A percentile compares a stretch with the other conserved stretches of the same genome.
phyloP scores from a whole-genome alignment of 768 basidiomycete species.

The Agrocybe chaxingu region DNA sequence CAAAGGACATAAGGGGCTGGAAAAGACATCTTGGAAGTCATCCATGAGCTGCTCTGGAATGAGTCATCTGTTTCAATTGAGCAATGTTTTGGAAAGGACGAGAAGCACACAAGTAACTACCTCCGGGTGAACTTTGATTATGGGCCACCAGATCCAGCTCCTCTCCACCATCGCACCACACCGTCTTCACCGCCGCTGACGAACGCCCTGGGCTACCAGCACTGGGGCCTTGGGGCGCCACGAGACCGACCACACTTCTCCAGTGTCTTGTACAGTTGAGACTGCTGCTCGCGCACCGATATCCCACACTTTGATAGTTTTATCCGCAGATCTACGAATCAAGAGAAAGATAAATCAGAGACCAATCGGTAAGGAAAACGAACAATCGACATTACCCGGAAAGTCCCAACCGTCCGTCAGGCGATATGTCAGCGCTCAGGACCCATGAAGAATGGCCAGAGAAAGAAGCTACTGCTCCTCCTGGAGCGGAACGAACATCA shows the following conservation, averaged over 20 bases:
- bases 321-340: constrained; percentile 69
- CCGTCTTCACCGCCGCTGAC: constrained; percentile 78
- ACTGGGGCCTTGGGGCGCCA: constrained; percentile 67
- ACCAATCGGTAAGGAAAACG: background rate
- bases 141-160: constrained; percentile 45
- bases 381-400: constrained; percentile 61
- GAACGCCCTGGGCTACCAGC: constrained; percentile 57
- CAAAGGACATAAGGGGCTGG: too few relatives aligned
- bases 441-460: constrained; percentile 93
- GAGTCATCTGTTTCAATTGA: too few relatives aligned
- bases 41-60: too few relatives aligned
- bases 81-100: background rate
- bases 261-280: constrained; percentile 72
- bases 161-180: constrained; percentile 72
- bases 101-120: constrained; percentile 5
- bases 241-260: constrained; percentile 82
- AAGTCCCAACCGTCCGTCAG: constrained; percentile 73
- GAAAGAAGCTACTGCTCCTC: constrained; percentile 82
- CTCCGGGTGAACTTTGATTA: background rate
- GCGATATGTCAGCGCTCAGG: constrained; percentile 76
- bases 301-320: constrained; percentile 87
- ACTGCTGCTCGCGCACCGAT: constrained; percentile 70
- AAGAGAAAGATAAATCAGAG: background rate
- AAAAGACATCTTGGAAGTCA: too few relatives aligned
- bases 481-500: constrained; percentile 77